Evolutionary conservation across 371 early-diverging fungal genomes (phyloP).

Genomic region (Lichtheimia hyalospora): DNA sequence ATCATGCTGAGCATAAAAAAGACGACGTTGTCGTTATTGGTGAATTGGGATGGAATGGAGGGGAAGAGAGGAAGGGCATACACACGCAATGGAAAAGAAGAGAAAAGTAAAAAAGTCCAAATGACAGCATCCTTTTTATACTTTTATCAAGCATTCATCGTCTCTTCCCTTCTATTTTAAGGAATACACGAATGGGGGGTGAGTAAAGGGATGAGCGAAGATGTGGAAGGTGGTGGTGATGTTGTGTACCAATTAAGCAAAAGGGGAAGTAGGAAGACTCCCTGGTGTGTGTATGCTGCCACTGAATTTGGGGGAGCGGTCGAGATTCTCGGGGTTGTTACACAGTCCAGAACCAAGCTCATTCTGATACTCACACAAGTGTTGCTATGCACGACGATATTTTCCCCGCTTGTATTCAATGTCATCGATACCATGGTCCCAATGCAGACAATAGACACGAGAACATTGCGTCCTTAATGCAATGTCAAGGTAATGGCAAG

Average conservation of each 20-base stretch:
- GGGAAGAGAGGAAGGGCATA: not conserved
- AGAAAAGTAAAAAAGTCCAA: not conserved
- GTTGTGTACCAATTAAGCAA: not conserved
- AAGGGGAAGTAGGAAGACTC: not conserved
- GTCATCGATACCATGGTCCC: not conserved
- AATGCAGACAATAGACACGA: not conserved
- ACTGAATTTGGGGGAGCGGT: not conserved
- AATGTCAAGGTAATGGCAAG: not conserved
- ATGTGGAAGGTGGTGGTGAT: not conserved
- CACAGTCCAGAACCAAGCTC: not conserved
- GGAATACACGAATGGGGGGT: not conserved
- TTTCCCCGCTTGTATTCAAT: not conserved
- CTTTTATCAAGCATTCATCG: not conserved
- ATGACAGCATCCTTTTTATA: constrained; percentile 6
- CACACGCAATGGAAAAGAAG: constrained; percentile 3
- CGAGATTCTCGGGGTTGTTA: not conserved
- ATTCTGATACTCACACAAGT: not conserved
- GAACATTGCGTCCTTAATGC: not conserved
- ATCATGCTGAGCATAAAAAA: not conserved
- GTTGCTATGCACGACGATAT: not conserved
- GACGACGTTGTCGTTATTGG: not conserved
- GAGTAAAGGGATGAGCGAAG: not conserved
- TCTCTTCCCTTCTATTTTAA: not conserved
- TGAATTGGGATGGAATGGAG: not conserved
- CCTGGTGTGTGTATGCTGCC: not conserved